Conservation (phyloP, 2,329 filamentous ascomycete species). For the Fusarium burgessii region DNA sequence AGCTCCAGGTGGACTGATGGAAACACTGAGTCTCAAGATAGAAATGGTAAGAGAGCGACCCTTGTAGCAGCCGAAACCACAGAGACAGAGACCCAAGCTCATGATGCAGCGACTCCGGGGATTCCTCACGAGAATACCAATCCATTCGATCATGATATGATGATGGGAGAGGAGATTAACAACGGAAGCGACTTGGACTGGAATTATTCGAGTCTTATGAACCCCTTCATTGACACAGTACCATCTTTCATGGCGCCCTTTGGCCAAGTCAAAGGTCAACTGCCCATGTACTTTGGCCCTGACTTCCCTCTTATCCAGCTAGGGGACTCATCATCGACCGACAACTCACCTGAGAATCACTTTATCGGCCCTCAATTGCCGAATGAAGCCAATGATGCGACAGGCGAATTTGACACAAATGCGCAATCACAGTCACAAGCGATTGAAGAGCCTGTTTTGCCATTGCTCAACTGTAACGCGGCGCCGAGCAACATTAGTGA, state of each 20-base stretch:
- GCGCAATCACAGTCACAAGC: neutral
- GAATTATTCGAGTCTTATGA: neutral
- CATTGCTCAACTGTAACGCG: neutral
- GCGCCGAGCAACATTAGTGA: neutral
- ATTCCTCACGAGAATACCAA: neutral
- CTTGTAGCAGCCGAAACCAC: neutral
- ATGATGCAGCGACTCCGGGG: neutral
- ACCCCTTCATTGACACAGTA: neutral
- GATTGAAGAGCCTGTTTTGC: neutral
- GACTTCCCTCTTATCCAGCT: neutral
- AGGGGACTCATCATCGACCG: neutral
- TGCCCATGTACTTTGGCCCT: neutral
- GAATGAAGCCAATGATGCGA: neutral
- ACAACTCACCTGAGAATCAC: neutral
- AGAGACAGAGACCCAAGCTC: neutral
- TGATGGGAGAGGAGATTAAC: neutral
- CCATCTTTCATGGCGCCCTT: neutral
- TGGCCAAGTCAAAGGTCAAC: neutral
- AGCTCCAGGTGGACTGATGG: neutral
- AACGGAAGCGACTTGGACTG: neutral
- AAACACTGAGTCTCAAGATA: neutral
- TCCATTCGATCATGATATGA: neutral
- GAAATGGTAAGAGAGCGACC: accelerated
- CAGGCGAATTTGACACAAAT: accelerated
- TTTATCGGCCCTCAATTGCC: neutral